Base-by-base conservation (phyloP, 1,139 yeast genomes). In the Maudiozyma humilis region DNA sequence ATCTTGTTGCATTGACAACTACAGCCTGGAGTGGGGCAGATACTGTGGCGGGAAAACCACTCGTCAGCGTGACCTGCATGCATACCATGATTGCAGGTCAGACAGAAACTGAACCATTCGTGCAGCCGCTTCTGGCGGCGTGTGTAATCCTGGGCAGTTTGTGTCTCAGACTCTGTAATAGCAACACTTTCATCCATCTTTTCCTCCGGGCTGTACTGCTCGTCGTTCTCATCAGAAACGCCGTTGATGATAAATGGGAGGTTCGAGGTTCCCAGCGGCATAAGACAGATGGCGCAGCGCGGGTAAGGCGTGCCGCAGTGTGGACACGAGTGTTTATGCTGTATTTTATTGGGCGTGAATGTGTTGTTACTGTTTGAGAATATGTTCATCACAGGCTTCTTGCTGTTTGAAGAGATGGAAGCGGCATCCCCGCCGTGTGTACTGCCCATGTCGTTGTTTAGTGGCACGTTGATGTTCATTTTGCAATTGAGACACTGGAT, bases 21-120 rank as follows among this genome's bases (percentile, higher is more conserved):
- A 56, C 97, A 91, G 43, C 88, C 95, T 0, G 97, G 96, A 2
- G 89, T 95, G 0, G 98, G 96, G 59, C 98, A 91, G 2, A 85
- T 77, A 46, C 75, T 77, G 56, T 89, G 95, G 60, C 81, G 82
- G 16, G 82, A 75, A 59, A 91, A 91, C 97, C 97, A 91, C 57
- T 87, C 95, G 53, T 84, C 88, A 0, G 97, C 96, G 62, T 91
- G 97, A 14, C 82, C 87, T 0, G 95, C 89, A 66, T 91, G 98
- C 73, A 82, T 79, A 1, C 96, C 96, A 58, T 91, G 97, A 59
- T 83, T 86, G 61, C 97, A 91, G 23, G 82, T 78, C 51, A 91
- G 68, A 59, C 98, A 91, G 63, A 87, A 87, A 52, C 93, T 85
- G 52, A 91, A 88, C 95, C 95, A 80, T 51, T 79, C 66, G 38